These are phyloP conservation scores for Lactarius sanguifluus DNA, from an alignment of 768 basidiomycete species.

Conservation along the genomic window DNA sequence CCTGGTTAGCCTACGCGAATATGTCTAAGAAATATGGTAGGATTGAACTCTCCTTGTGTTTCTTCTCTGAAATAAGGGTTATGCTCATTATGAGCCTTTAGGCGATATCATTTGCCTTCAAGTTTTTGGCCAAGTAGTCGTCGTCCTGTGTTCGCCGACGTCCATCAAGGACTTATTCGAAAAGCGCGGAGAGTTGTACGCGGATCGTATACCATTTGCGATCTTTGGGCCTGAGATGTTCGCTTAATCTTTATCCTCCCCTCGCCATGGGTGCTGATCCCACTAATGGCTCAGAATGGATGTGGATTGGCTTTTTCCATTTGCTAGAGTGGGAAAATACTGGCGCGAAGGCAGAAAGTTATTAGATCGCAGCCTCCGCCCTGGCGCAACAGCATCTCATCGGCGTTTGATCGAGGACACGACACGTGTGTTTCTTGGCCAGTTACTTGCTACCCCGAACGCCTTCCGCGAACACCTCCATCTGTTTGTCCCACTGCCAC, in stretches of 20 bases:
- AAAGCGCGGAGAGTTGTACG: conserved; percentile 7
- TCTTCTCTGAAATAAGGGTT: not conserved
- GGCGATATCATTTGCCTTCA: conserved; percentile 10
- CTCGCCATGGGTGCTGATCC: not conserved
- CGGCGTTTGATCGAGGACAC: conserved; percentile 7
- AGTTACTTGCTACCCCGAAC: not conserved
- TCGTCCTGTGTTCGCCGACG: conserved; percentile 7
- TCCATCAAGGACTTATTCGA: conserved; percentile 19
- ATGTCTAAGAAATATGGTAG: conserved; percentile 6
- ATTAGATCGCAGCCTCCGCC: conserved; percentile 13
- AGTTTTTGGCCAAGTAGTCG: conserved; percentile 12
- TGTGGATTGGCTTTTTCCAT: not conserved
- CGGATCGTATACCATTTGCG: conserved; percentile 12
- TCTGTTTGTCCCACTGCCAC: not conserved
- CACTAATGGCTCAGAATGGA: not conserved
- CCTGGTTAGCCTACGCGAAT: not conserved
- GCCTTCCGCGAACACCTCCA: conserved; percentile 4
- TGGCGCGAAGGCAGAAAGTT: conserved; percentile 7
- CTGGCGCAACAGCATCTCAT: not conserved
- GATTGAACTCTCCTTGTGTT: no score
- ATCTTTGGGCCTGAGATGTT: conserved; percentile 7
- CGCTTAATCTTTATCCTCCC: not conserved
- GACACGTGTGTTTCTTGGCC: conserved; percentile 4
- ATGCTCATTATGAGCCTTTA: not conserved
- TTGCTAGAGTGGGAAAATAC: not conserved